Evolutionary conservation across 345 rosid species (phyloP), one percentile per base, ranked within the genome.

Genomic region (Corymbia maculata): DNA sequence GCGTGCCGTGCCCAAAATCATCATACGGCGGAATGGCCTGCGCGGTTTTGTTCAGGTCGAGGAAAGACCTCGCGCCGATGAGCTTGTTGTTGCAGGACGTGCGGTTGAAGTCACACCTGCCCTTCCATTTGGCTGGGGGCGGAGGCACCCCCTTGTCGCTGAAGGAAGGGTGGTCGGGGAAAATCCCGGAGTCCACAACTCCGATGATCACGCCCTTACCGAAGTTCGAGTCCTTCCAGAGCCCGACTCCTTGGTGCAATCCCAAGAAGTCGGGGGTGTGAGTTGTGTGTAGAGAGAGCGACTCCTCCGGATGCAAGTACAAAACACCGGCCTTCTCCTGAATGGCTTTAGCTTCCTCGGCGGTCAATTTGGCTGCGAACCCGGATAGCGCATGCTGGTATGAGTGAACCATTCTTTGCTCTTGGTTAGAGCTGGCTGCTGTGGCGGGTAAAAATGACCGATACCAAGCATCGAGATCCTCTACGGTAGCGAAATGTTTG

Each of bases 21-120:
- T 95, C 95, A 28, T 88, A 13, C 3, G 95, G 94, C 21, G 92
- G 91, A 45, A 53, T 24, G 11, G 59, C 59, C 59, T 19, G 59
- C 59, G 26, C 21, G 59, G 24, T 24, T 4, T 53, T 19, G 59
- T 3, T 53, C 11, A 14, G 28, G 49, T 49, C 28, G 24, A 36
- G 70, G 85, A 91, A 94, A 61, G 90, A 91, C 89, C 94, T 93
- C 11, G 95, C 96, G 14, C 97, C 96, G 9, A 95, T 93, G n/a
- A 95, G 89, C 91, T 95, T 95, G 89, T 93, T 92, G 87, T 95
- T 95, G 52, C 97, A 94, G 79, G 86, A 85, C 32, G 89, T 53
- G 15, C 85, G 79, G 36, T 90, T 88, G 85, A 94, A 93, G 44
- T 94, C 93, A 17, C 95, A 94, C 75, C 75, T 64, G 30, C 95